A percentile compares a stretch with the other conserved stretches of the same genome.
These are phyloP conservation scores for Populus ilicifolia DNA, from an alignment of 345 rosid genomes.

Conservation along the genomic window DNA sequence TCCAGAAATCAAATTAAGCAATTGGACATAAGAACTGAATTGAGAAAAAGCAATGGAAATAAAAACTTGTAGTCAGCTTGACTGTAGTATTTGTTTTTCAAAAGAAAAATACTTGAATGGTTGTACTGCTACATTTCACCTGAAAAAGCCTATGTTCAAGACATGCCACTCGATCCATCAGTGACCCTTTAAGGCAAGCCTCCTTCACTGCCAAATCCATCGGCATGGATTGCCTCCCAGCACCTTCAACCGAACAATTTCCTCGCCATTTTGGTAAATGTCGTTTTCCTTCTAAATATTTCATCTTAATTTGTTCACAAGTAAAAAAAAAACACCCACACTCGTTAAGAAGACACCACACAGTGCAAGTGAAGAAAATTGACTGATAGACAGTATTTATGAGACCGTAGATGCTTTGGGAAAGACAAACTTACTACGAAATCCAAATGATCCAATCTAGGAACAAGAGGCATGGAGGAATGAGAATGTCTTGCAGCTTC, in stretches of 20 bases:
- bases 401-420: neutral
- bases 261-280: constrained; percentile 38
- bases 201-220: constrained; percentile 55
- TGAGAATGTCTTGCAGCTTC: constrained; percentile 40
- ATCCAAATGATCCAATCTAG: constrained; percentile 78
- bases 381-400: too few species aligned
- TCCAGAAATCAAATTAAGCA: too few species aligned
- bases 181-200: constrained; percentile 66
- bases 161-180: constrained; percentile 60
- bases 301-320: constrained; percentile 38
- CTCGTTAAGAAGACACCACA: neutral
- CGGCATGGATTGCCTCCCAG: constrained; percentile 32
- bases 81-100: neutral
- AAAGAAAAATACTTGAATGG: neutral
- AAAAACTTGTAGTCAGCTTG: too few species aligned
- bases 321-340: neutral
- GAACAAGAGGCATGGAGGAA: constrained; percentile 45
- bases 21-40: too few species aligned
- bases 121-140: constrained; percentile 22
- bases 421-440: constrained; percentile 43
- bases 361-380: neutral
- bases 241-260: neutral
- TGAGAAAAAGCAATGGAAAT: too few species aligned
- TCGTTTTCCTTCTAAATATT: constrained; percentile 55
- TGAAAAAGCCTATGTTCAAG: constrained; percentile 68